phyloP scores from a whole-genome alignment of 495 filamentous ascomycete genomes.

The Delitschia confertaspora region DNA sequence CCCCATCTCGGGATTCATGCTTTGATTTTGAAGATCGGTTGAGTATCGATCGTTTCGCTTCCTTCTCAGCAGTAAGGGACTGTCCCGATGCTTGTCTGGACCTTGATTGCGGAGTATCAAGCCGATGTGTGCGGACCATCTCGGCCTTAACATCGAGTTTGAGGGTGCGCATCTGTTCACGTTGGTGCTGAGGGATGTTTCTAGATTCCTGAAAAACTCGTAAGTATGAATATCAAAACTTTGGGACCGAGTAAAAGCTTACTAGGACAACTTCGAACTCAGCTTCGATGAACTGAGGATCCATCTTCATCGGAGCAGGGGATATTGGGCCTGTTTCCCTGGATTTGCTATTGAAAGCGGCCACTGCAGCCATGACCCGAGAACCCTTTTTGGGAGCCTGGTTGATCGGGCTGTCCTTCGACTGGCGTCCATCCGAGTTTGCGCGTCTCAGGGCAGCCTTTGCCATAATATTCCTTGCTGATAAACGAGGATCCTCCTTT shows the following conservation, averaged over 20 bases:
- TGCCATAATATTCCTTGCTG: constrained; percentile 1
- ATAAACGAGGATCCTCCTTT: constrained; percentile 1
- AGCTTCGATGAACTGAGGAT: constrained; percentile 40
- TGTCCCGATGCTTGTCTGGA: constrained; percentile 21
- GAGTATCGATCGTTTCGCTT: constrained; percentile 31
- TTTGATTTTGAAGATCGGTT: constrained; percentile 9
- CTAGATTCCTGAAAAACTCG: constrained; percentile 49
- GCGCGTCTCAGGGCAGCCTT: constrained; percentile 13
- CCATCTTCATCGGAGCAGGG: constrained; percentile 27
- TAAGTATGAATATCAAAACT: constrained; percentile 10
- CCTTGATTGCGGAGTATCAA: constrained; percentile 42
- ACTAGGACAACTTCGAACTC: constrained; percentile 58
- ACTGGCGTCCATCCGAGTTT: constrained; percentile 25
- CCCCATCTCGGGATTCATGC: constrained; percentile 12
- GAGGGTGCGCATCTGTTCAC: constrained; percentile 84
- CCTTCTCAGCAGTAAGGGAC: constrained; percentile 19
- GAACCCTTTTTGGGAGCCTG: constrained; percentile 35
- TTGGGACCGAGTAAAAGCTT: constrained; percentile 2
- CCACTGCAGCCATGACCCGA: constrained; percentile 58
- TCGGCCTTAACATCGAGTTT: constrained; percentile 87
- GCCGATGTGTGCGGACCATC: constrained; percentile 81
- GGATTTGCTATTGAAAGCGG: constrained; percentile 46
- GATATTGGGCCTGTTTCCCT: constrained; percentile 21
- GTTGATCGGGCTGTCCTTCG: constrained; percentile 32
- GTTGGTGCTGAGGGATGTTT: constrained; percentile 87